Base-by-base conservation (phyloP, 306 rosid species). In the Prinsepia uniflora region DNA sequence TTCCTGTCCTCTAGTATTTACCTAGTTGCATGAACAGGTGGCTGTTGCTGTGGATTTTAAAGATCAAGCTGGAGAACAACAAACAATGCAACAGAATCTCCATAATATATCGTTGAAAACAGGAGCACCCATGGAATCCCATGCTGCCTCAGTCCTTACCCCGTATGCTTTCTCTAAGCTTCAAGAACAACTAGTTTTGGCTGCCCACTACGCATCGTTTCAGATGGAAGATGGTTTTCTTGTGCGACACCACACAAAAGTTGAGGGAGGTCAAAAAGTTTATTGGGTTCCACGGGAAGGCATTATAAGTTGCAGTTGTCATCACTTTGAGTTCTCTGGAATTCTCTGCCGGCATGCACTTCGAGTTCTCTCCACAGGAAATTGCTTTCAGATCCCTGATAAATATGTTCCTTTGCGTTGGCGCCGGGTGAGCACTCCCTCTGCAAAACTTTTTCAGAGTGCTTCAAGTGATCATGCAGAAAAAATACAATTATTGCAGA, bases 61-160 rank as follows among this genome's bases (percentile, higher is more conserved):
- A 85, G 98, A 93, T 81, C 98, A 93, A 81, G 88, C 96, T 50
- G 98, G 96, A 73, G 98, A 93, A 76, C 96, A 93, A 72, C 96
- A 93, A 85, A 90, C 93, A 75, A 93, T 93, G 98, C 98, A 93
- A 81, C 98, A 93, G 82, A 93, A 88, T 88, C 96, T 93, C 69
- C 98, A 93, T 78, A 93, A 93, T 79, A 90, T 93, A 65, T 84
- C 90, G 84, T 87, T 90, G 72, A 93, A 93, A 87, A 93, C 98
- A 57, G 98, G 98, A 73, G 98, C 98, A 19, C 98, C 98, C 8
- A 93, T 93, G 98, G 98, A 93, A 76, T 93, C 98, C 6, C 97
- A 90, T 19, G 98, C 97, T 34, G 97, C 96, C 63, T 75, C 94
- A 14, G 66, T 88, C 58, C 92, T 93, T 66, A 93, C 96, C 65